phyloP scores from a whole-genome alignment of 495 filamentous ascomycete genomes.

The Extremus antarcticus region DNA sequence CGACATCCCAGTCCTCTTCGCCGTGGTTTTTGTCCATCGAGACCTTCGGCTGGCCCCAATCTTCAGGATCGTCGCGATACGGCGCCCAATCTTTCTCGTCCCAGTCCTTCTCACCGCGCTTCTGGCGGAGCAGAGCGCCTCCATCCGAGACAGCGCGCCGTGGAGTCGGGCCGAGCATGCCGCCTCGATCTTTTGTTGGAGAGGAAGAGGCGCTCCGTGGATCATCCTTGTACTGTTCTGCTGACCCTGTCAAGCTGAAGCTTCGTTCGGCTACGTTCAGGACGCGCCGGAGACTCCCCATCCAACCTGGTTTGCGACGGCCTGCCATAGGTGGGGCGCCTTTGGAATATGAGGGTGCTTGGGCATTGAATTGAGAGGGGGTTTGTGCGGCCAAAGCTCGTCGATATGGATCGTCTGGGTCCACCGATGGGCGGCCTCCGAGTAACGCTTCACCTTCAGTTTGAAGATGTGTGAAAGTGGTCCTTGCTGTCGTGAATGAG shows the following conservation, averaged over 20 bases:
- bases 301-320: constrained; percentile 37
- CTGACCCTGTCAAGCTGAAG: constrained; percentile 11
- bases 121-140: constrained; percentile 47
- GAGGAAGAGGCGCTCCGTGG: constrained; percentile 6
- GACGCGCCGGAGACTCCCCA: constrained; percentile 46
- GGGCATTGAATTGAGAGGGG: background rate
- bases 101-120: constrained; percentile 36
- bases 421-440: constrained; percentile 26
- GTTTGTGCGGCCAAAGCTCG: constrained; percentile 11
- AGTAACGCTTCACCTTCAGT: constrained; percentile 54
- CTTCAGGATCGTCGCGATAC: constrained; percentile 21
- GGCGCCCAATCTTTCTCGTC: constrained; percentile 19
- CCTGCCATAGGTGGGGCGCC: background rate
- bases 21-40: constrained; percentile 23
- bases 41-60: constrained; percentile 10
- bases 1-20: constrained; percentile 83
- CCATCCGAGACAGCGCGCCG: constrained; percentile 49
- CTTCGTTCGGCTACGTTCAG: constrained; percentile 29
- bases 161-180: constrained; percentile 27
- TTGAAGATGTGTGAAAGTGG: constrained; percentile 49
- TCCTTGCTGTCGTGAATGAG: constrained; percentile 58
- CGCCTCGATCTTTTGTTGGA: constrained; percentile 3
- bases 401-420: constrained; percentile 20
- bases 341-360: background rate
- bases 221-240: constrained; percentile 1